A percentile compares a stretch with the other conserved stretches of the same genome.
Evolutionary conservation across 345 rosid genomes (phyloP).

Genomic region (Populus nigra): DNA sequence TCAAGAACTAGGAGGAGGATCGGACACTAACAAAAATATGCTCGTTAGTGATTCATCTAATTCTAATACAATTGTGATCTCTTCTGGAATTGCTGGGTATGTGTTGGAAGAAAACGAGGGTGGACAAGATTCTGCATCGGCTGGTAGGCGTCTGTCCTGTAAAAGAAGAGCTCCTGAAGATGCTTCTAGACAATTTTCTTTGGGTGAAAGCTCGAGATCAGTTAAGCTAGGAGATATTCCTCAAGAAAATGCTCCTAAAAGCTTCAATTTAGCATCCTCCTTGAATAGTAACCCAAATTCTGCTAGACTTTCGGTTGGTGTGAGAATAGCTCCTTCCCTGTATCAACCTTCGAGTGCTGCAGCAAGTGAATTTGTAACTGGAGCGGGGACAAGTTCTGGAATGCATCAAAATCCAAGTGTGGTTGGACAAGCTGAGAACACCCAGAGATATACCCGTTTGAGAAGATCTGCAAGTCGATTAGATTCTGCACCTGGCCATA

Average conservation of each 20-base stretch:
- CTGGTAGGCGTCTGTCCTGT: constrained; percentile 7
- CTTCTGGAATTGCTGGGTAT: constrained; percentile 12
- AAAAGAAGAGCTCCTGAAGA: constrained; percentile 26
- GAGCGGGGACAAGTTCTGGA: not conserved
- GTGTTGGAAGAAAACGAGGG: not conserved
- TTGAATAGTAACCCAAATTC: not conserved
- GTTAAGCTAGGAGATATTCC: not conserved
- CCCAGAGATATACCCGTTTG: constrained; percentile 19
- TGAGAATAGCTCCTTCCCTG: not conserved
- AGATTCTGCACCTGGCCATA: not conserved
- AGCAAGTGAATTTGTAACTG: not conserved
- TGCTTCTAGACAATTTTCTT: not conserved
- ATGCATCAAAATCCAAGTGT: not conserved
- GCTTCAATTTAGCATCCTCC: not conserved
- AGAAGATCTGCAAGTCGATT: constrained; percentile 12
- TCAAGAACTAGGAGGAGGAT: not conserved
- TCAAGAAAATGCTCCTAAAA: not conserved
- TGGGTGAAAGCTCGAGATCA: constrained; percentile 15
- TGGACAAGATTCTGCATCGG: not conserved
- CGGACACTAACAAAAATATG: not conserved
- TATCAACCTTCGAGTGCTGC: not conserved
- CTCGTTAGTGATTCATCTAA: not conserved
- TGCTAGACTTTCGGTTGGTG: not conserved
- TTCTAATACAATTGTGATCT: not conserved
- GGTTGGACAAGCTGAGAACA: constrained; percentile 2